Evolutionary conservation across 441 rosid species (phyloP).

Genomic region (Jatropha multifida): DNA sequence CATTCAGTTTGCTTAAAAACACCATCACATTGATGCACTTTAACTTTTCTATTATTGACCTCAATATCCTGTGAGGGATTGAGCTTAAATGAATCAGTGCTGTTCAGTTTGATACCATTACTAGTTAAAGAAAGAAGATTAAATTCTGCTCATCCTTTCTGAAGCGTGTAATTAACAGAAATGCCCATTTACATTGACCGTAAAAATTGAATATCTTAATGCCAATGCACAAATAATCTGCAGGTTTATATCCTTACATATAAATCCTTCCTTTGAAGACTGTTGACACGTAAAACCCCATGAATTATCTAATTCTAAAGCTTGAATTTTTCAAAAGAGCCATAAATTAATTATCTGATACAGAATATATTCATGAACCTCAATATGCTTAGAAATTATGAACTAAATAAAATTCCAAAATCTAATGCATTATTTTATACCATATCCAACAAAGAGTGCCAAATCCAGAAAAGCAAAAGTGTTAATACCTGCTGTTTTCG

Average conservation of each 20-base stretch:
- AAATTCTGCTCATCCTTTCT: background rate
- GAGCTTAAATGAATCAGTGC: background rate
- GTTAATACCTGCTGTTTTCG: constrained; percentile 65
- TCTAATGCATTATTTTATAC: background rate
- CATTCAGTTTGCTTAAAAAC: constrained; percentile 53
- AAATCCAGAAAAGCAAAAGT: constrained; percentile 5
- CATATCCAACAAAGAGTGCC: background rate
- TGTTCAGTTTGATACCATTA: background rate
- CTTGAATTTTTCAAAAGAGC: background rate
- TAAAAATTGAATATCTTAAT: background rate
- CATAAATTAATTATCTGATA: background rate
- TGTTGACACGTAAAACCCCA: background rate
- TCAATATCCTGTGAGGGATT: constrained; percentile 58
- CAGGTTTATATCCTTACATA: background rate
- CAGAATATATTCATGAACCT: background rate
- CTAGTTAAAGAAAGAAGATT: background rate
- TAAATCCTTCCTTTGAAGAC: background rate
- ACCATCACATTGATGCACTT: constrained; percentile 64
- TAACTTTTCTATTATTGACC: constrained; percentile 72
- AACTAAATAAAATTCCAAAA: background rate
- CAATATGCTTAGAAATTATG: background rate
- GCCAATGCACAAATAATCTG: background rate
- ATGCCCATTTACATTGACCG: background rate
- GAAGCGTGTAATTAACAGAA: background rate
- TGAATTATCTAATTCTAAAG: background rate